Percentiles rank a stretch among this genome's conserved stretches.
Evolutionary conservation across 202 grass and related monocot species (phyloP).

Genomic region (Miscanthus sacchariflorus): DNA sequence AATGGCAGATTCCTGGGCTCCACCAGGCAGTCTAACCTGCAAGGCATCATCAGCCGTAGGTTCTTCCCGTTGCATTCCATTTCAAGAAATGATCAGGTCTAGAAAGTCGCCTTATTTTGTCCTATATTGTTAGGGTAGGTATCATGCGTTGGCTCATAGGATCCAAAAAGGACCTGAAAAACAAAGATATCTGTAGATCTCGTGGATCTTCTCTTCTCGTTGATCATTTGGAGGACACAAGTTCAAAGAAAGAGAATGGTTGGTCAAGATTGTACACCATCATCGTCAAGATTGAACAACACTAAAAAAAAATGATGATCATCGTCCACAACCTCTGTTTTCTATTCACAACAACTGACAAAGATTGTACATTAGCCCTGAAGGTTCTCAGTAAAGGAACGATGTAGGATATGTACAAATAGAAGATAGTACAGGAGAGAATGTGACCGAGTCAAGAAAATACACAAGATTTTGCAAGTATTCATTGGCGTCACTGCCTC

Average conservation of each 20-base stretch:
- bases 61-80: slow-evolving; percentile 23
- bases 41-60: slow-evolving; percentile 3
- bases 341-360: background rate
- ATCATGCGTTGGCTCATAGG: background rate
- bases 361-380: background rate
- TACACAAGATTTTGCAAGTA: slow-evolving; percentile 14
- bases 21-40: slow-evolving; percentile 1
- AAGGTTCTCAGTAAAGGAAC: background rate
- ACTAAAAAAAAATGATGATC: slow-evolving; percentile 1
- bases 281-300: background rate
- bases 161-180: background rate
- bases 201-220: slow-evolving; percentile 26
- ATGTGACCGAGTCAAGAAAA: background rate
- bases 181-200: background rate
- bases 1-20: slow-evolving; percentile 20
- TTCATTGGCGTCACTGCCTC: background rate
- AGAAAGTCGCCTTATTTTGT: slow-evolving; percentile 17
- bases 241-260: background rate
- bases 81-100: slow-evolving; percentile 30
- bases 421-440: slow-evolving; percentile 5
- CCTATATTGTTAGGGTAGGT: background rate
- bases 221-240: slow-evolving; percentile 15
- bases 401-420: slow-evolving; percentile 24
- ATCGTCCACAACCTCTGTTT: slow-evolving; percentile 18
- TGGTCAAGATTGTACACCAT: background rate